Evolutionary conservation across 2,329 filamentous ascomycete species (phyloP).

Genomic region (Exophiala aquamarina): DNA sequence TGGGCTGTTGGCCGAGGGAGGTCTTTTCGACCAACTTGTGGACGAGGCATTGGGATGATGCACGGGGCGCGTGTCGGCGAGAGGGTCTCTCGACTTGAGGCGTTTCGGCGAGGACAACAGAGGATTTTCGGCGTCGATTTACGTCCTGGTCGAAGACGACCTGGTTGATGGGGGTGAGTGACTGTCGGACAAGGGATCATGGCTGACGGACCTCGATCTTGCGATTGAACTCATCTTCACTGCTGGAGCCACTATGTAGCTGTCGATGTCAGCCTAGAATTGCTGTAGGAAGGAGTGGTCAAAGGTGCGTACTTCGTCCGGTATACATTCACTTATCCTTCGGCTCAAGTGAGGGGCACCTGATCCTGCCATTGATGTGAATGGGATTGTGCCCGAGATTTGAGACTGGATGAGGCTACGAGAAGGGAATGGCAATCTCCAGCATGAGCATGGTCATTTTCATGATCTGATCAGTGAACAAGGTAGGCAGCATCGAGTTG

Average conservation of each 20-base stretch:
- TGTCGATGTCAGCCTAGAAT: conserved; percentile 15
- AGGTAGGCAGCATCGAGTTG: too few relatives aligned
- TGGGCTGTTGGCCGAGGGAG: conserved; percentile 25
- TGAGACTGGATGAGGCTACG: too few relatives aligned
- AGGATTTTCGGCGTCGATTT: conserved; percentile 60
- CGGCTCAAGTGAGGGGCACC: conserved; percentile 24
- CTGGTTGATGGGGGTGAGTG: conserved; percentile 33
- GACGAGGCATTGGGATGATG: conserved; percentile 59
- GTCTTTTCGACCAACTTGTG: conserved; percentile 56
- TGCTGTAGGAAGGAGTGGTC: background rate
- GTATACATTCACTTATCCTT: conserved; percentile 23
- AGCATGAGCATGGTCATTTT: too few relatives aligned
- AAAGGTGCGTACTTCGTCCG: conserved; percentile 17
- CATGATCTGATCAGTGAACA: too few relatives aligned
- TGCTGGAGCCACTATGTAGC: conserved; percentile 33
- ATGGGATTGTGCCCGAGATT: background rate
- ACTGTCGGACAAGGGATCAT: background rate
- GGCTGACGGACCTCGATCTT: conserved; percentile 16
- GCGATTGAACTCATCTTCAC: conserved; percentile 40
- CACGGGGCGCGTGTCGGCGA: conserved; percentile 40
- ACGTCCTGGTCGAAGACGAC: conserved; percentile 57
- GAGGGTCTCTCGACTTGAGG: conserved; percentile 30
- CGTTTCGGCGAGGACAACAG: conserved; percentile 45
- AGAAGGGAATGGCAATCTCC: too few relatives aligned
- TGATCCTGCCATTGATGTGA: conserved; percentile 6